These are phyloP conservation scores for Craterostigma plantagineum DNA, from an alignment of 257 asterid species.

Conservation along the genomic window DNA sequence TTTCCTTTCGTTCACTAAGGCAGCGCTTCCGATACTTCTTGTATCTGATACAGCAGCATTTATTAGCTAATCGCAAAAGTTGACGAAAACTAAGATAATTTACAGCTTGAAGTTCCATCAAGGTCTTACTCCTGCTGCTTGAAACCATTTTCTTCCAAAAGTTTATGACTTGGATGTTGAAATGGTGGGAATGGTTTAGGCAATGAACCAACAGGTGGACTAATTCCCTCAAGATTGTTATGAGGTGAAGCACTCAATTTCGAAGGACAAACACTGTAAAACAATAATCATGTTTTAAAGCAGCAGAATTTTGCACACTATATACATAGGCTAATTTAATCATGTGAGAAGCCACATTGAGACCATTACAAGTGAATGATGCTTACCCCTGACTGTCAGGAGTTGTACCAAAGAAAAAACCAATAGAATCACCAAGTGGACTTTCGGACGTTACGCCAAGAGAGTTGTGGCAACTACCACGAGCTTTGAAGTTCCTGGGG, in stretches of 20 bases:
- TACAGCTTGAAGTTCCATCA: conserved; percentile 3
- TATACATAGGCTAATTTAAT: conserved; percentile 5
- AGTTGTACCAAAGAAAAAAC: conserved; percentile 86
- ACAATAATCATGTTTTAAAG: conserved; percentile 7
- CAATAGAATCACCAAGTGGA: conserved; percentile 70
- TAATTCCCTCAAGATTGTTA: conserved; percentile 38
- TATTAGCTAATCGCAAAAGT: background rate
- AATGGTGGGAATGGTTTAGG: conserved; percentile 71
- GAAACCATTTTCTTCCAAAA: conserved; percentile 85
- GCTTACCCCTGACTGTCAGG: conserved; percentile 72
- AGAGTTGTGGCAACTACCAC: conserved; percentile 32
- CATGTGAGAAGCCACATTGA: too few species aligned
- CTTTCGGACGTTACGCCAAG: conserved; percentile 42
- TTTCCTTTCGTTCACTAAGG: conserved; percentile 59
- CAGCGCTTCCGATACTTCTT: conserved; percentile 65
- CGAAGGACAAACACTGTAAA: conserved; percentile 43
- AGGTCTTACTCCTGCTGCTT: conserved; percentile 69
- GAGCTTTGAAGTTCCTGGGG: conserved; percentile 30
- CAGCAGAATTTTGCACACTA: too few species aligned
- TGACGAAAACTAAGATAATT: conserved; percentile 50
- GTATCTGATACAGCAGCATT: conserved; percentile 31
- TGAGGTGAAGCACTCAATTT: conserved; percentile 70
- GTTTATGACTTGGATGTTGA: conserved; percentile 90
- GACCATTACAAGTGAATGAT: background rate
- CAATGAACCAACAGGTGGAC: conserved; percentile 76